Base-by-base conservation (phyloP, 202 grass and related monocot species). In the Miscanthus sacchariflorus region DNA sequence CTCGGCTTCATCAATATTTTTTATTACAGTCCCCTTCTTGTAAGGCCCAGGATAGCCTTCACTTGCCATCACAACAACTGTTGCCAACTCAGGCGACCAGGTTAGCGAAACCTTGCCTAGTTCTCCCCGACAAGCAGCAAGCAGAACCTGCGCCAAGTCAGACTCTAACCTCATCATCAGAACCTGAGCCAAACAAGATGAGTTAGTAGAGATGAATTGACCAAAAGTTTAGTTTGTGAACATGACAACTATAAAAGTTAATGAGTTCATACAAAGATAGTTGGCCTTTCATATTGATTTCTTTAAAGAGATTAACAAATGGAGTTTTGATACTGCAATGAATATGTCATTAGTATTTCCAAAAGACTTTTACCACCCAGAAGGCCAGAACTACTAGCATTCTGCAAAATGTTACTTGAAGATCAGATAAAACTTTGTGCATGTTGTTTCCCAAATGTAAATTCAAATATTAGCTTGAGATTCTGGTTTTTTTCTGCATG, bases 151-250 rank as follows among this genome's bases (percentile, higher is more conserved):
- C n/a, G 90, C 93, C 3, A 98, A 36, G 45, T 94, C 92, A 0
- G 92, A 94, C 81, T 98, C 92, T 81, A 95, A 84, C 38, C 89
- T 89, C 96, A 95, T 93, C 96, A 95, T 95, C 43, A 98, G 81
- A 56, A 95, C 96, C 89, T 95, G 83, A 49, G 75, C 19, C 14
- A 68, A 78, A 33, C 10, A 69, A 84, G 52, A 93, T 11, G 43
- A 30, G 76, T 91, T 68, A 80, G 17, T 17, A 83, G 19, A 75
- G 25, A 36, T 61, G 36, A 40, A 6, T 40, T 61, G 12, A 87
- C 40, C 36, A 72, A 7, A 82, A 82, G 24, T 36, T 70, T 14
- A 82, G 30, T 54, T 44, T 44, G n/a, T 45, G 39, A 46, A 48
- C n/a, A 46, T 45, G 23, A 18, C 3, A n/a, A 17, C 7, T 18